Evolutionary conservation across 768 basidiomycete genomes (phyloP), one percentile per base, ranked within the genome.

Genomic region (Lactarius quietus): DNA sequence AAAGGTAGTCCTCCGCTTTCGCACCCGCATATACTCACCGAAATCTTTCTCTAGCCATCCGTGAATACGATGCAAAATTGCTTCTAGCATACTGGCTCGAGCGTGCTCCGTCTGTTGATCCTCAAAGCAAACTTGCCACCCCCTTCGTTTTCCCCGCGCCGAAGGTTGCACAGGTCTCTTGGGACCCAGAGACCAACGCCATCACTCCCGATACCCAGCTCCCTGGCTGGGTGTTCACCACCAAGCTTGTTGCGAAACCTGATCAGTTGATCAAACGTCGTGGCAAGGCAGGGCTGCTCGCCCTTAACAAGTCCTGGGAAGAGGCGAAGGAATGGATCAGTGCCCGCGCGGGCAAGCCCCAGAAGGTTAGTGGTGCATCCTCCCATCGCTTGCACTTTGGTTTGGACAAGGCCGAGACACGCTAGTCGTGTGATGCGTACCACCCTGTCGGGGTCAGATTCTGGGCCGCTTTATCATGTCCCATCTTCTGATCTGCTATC

Each of bases 221-320:
- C 35, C 92, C 92, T 18, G 77, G 82, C 71, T 95, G 92, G 93
- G 89, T 95, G 39, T 87, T 86, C 79, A 85, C 82, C 70, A 86
- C 79, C 70, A 92, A 93, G 82, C 92, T 96, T 76, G 95, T 97
- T 73, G 95, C 88, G 20, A 97, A 97, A 81, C 95, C 95, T 29
- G 95, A 96, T 80, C 95, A 97, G 80, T 89, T 98, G 78, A 98
- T 98, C 86, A 99, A 98, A 83, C 91, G 97, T 70, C 92, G 97
- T 68, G 97, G 97, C 73, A 99, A 99, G 84, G 94, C 94, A 26
- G 97, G 97, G 69, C 84, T 99, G 17, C 86, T 99, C 68, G 87
- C 88, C 39, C 84, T 99, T 70, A 98, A 98, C 87, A 95, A 95
- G 80, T 81, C 83, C 28, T 97, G 92, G 92, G 82, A 87, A 41